A percentile compares a stretch with the other conserved stretches of the same genome.
Conservation (phyloP, 139 green algal species). For the Zygnema cylindricum region DNA sequence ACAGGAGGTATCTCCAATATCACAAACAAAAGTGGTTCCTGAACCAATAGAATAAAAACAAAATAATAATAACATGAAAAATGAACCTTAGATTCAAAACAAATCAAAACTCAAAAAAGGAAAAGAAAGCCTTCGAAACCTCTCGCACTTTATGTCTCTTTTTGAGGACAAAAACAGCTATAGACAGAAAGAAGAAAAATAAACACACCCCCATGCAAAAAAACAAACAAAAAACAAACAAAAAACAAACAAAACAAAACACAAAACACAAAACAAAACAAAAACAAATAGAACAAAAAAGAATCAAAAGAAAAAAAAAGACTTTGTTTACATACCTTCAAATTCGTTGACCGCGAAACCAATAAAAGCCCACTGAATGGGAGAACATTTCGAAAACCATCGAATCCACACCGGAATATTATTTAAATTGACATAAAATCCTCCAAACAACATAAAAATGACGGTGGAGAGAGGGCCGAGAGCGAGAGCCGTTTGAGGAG, state of each 20-base stretch:
- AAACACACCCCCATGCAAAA: neutral
- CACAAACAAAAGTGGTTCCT: neutral
- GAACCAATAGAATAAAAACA: no score
- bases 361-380: slow-evolving; percentile 63
- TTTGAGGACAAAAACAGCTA: no score
- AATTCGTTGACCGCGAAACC: slow-evolving; percentile 62
- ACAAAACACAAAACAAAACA: no score
- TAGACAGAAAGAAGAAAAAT: slow-evolving; percentile 18
- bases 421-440: slow-evolving; percentile 68
- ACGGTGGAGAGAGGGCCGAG: slow-evolving; percentile 68
- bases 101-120: no score
- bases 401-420: slow-evolving; percentile 63
- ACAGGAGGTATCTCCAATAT: neutral
- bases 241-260: no score
- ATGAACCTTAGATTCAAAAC: no score
- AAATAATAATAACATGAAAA: no score
- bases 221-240: no score
- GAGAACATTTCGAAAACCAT: slow-evolving; percentile 60
- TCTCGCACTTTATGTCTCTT: no score
- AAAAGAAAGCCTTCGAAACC: no score
- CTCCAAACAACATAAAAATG: slow-evolving; percentile 70
- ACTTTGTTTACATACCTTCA: slow-evolving; percentile 37
- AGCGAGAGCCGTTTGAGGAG: slow-evolving; percentile 61
- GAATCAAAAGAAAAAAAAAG: no score
- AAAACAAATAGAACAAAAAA: no score